phyloP scores from a whole-genome alignment of 257 asterid species.

The Nicotiana tabacum region DNA sequence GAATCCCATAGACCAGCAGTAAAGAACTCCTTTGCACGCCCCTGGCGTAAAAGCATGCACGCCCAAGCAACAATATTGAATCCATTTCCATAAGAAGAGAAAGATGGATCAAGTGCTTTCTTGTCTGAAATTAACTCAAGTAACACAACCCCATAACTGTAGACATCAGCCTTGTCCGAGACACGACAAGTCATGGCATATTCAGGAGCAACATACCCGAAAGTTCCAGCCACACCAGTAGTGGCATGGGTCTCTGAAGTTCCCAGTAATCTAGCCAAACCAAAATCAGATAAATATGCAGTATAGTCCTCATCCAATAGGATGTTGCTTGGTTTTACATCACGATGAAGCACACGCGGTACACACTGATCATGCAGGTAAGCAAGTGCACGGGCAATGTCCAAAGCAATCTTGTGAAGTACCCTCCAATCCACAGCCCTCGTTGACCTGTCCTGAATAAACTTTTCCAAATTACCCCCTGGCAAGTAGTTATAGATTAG shows the following conservation, averaged over 20 bases:
- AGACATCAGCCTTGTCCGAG: slow-evolving; percentile 90
- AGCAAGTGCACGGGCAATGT: slow-evolving; percentile 81
- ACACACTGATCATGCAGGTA: slow-evolving; percentile 87
- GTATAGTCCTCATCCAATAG: slow-evolving; percentile 72
- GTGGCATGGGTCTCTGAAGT: slow-evolving; percentile 89
- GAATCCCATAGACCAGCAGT: slow-evolving; percentile 78
- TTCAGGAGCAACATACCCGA: slow-evolving; percentile 92
- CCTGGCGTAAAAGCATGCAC: slow-evolving; percentile 71
- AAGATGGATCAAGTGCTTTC: slow-evolving; percentile 86
- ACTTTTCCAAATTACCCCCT: slow-evolving; percentile 79
- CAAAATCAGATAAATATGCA: slow-evolving; percentile 83
- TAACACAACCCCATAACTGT: slow-evolving; percentile 86
- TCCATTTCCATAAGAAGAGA: slow-evolving; percentile 80
- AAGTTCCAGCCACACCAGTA: slow-evolving; percentile 88
- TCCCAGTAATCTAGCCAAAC: slow-evolving; percentile 74
- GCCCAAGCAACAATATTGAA: slow-evolving; percentile 95
- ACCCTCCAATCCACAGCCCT: slow-evolving; percentile 88
- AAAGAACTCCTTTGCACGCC: slow-evolving; percentile 82
- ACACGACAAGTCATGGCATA: slow-evolving; percentile 95
- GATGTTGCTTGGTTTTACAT: slow-evolving; percentile 92
- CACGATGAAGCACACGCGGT: slow-evolving; percentile 91
- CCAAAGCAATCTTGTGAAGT: slow-evolving; percentile 83
- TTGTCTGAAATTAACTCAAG: slow-evolving; percentile 86
- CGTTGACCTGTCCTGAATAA: slow-evolving; percentile 67
- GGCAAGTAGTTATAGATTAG: slow-evolving; percentile 74